These are phyloP conservation scores for Ambrosiella beaveri DNA, from an alignment of 2,329 filamentous ascomycete genomes.

Conservation along the genomic window DNA sequence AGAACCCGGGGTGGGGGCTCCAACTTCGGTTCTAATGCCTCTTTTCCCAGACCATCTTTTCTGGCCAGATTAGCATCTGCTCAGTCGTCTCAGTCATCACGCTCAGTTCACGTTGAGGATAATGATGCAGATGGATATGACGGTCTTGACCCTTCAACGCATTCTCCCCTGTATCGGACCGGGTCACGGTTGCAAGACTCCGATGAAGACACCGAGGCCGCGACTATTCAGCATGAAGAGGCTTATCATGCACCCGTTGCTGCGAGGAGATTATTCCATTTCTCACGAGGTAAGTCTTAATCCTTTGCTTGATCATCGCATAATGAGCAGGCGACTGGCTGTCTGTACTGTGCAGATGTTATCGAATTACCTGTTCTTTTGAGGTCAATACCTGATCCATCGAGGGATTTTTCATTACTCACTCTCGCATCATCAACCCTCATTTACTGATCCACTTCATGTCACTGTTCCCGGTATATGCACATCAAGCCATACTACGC, in stretches of 20 bases:
- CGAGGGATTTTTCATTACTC: no score
- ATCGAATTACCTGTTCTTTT: no score
- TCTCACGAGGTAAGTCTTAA: slow-evolving; percentile 7
- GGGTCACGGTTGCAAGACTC: not conserved
- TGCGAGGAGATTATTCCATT: slow-evolving; percentile 8
- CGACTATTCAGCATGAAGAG: not conserved
- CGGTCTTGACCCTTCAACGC: not conserved
- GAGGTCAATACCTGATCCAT: no score
- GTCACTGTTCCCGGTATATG: no score
- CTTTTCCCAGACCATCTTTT: slow-evolving; percentile 1
- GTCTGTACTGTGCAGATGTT: no score
- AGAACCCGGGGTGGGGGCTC: not conserved
- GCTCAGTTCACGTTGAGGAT: not conserved
- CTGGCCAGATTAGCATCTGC: slow-evolving; percentile 3
- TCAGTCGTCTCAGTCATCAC: not conserved
- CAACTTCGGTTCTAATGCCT: not conserved
- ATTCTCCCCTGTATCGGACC: not conserved
- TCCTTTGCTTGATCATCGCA: no score
- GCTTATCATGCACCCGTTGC: not conserved
- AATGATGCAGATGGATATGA: not conserved
- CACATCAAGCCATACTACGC: no score
- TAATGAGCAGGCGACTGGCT: no score
- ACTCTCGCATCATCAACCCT: no score
- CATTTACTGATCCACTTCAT: no score
- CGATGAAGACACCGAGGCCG: slow-evolving; percentile 2